Percentiles rank a stretch among this genome's conserved stretches.
Evolutionary conservation across 169 alveolate species (phyloP).

Genomic region (Plasmodium chabaudi): DNA sequence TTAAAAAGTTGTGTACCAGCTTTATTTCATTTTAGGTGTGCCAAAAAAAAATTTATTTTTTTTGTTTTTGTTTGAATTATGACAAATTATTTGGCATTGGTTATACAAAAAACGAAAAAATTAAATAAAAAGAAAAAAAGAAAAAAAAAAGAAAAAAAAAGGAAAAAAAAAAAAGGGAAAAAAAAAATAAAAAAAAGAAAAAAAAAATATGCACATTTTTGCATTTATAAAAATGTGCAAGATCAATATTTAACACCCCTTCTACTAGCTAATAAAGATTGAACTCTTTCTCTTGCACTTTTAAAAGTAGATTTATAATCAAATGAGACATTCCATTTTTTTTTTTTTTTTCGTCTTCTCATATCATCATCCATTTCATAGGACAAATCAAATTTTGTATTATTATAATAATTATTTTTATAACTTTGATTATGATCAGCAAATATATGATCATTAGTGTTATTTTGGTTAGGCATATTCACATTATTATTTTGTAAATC

Average conservation of each 20-base stretch:
- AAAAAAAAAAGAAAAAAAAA: not conserved
- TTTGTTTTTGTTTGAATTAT: not conserved
- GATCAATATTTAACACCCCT: slow-evolving; percentile 28
- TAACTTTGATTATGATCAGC: slow-evolving; percentile 42
- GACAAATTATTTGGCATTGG: not conserved
- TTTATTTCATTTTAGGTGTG: too few relatives aligned
- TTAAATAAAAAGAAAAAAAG: not conserved
- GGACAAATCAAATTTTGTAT: slow-evolving; percentile 51
- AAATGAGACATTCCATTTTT: slow-evolving; percentile 15
- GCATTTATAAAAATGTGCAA: not conserved
- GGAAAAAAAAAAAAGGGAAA: not conserved
- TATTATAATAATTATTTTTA: slow-evolving; percentile 58
- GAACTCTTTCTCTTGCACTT: slow-evolving; percentile 64
- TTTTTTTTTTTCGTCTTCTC: slow-evolving; percentile 25
- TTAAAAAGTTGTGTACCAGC: too few relatives aligned
- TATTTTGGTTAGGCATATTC: not conserved
- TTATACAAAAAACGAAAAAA: not conserved
- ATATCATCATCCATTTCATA: slow-evolving; percentile 48
- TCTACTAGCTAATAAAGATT: slow-evolving; percentile 33
- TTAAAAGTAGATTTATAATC: slow-evolving; percentile 25
- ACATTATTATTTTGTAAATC: slow-evolving; percentile 23
- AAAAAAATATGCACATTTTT: not conserved
- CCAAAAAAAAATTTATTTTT: not conserved
- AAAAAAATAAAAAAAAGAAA: not conserved
- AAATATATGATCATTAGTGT: not conserved